These are phyloP conservation scores for Phanerodontia chrysosporium DNA, from an alignment of 768 basidiomycete species.

Conservation along the genomic window DNA sequence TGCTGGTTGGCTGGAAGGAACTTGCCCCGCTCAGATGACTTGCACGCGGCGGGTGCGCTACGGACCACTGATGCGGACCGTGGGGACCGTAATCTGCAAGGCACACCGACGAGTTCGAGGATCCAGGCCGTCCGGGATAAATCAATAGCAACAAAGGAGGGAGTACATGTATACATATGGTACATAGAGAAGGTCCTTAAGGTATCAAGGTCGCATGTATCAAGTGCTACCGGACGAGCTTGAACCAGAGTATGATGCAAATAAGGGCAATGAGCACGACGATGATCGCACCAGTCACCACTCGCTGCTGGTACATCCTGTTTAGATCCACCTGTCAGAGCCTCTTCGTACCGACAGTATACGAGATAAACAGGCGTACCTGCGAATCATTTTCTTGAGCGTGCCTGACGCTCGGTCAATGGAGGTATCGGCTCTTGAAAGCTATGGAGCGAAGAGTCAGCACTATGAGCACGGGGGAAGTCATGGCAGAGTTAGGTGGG, in stretches of 20 bases:
- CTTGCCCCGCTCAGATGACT: slow-evolving; percentile 2
- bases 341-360: slow-evolving; percentile 10
- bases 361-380: slow-evolving; percentile 48
- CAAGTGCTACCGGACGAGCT: slow-evolving; percentile 47
- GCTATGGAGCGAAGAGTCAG: slow-evolving; percentile 37
- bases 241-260: slow-evolving; percentile 74
- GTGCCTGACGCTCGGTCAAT: slow-evolving; percentile 92
- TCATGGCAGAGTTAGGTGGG: too few relatives aligned
- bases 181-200: neutral
- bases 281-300: slow-evolving; percentile 85
- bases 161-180: slow-evolving; percentile 3
- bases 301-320: slow-evolving; percentile 97
- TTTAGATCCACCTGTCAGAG: slow-evolving; percentile 22
- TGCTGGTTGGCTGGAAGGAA: slow-evolving; percentile 3
- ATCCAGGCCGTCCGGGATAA: neutral
- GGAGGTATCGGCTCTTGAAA: slow-evolving; percentile 79
- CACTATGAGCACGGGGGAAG: too few relatives aligned
- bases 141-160: neutral
- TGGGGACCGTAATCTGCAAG: neutral
- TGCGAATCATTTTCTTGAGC: slow-evolving; percentile 91
- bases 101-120: neutral
- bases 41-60: neutral
- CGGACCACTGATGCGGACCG: neutral
- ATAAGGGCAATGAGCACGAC: slow-evolving; percentile 82
- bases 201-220: neutral